These are phyloP conservation scores for Apophysomyces elegans DNA, from an alignment of 371 early-diverging fungal species.

Conservation along the genomic window DNA sequence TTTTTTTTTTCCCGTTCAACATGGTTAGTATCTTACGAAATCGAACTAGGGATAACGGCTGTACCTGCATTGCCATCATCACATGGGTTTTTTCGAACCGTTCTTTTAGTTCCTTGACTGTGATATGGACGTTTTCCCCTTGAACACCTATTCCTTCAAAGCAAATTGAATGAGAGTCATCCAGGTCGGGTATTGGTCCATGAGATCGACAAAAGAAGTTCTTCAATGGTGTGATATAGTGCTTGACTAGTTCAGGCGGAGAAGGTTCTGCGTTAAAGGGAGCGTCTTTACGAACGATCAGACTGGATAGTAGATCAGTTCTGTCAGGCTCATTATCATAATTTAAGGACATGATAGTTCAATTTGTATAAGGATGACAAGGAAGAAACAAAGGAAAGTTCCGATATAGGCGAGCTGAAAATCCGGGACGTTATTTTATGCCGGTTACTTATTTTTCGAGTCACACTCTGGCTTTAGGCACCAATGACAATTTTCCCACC, in stretches of 20 bases:
- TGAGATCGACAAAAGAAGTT: conserved; percentile 79
- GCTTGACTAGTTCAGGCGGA: conserved; percentile 49
- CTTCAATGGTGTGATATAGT: conserved; percentile 57
- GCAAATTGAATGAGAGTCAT: conserved; percentile 47
- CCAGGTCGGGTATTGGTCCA: conserved; percentile 82
- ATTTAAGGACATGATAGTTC: conserved; percentile 25
- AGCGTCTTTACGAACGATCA: conserved; percentile 51
- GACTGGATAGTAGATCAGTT: not conserved
- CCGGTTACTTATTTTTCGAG: too few species aligned
- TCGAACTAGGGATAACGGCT: not conserved
- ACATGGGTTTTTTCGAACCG: conserved; percentile 36
- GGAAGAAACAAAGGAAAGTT: conserved; percentile 7
- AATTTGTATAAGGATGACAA: not conserved
- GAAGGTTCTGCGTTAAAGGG: conserved; percentile 66
- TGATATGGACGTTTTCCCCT: not conserved
- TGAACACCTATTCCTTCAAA: conserved; percentile 36
- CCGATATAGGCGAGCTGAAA: too few species aligned
- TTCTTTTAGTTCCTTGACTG: conserved; percentile 52
- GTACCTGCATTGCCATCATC: conserved; percentile 54
- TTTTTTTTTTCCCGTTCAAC: not conserved
- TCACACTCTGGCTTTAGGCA: too few species aligned
- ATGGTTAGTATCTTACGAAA: not conserved
- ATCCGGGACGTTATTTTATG: too few species aligned
- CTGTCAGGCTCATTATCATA: conserved; percentile 41
- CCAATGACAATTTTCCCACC: too few species aligned